Conservation (phyloP, 352 stramenopile genomes). For the Halophytophthora batemanensis region DNA sequence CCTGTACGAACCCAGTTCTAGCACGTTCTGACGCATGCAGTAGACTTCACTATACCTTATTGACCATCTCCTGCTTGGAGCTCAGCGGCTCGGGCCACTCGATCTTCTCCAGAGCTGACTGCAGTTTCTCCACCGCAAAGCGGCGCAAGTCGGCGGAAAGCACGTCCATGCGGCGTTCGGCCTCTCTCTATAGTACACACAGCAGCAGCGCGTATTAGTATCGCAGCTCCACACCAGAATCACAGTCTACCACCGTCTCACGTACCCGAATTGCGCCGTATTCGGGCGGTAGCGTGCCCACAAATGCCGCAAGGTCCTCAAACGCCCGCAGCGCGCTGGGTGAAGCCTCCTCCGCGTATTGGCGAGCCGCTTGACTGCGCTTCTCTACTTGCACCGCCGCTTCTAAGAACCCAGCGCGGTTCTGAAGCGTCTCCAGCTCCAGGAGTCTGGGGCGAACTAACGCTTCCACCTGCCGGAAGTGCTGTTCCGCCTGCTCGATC, state of each 20-base stretch:
- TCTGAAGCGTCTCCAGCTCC: constrained; percentile 34
- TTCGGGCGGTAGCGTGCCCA: constrained; percentile 33
- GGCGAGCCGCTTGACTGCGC: constrained; percentile 41
- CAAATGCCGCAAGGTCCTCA: constrained; percentile 31
- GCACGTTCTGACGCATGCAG: constrained; percentile 5
- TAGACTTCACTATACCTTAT: constrained; percentile 19
- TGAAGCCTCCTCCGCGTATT: constrained; percentile 37
- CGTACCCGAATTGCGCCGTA: constrained; percentile 48
- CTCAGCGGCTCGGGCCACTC: constrained; percentile 43
- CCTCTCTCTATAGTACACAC: constrained; percentile 42
- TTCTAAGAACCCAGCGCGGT: constrained; percentile 41
- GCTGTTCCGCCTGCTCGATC: constrained; percentile 29
- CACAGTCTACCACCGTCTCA: constrained; percentile 4
- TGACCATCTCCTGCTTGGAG: constrained; percentile 26
- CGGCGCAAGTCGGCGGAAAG: constrained; percentile 45
- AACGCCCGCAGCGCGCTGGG: constrained; percentile 45
- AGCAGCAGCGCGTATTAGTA: too few relatives aligned
- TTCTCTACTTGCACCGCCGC: constrained; percentile 50
- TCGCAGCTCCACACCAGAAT: too few relatives aligned
- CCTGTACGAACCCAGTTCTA: too few relatives aligned
- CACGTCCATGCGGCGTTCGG: constrained; percentile 35
- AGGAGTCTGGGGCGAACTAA: constrained; percentile 30
- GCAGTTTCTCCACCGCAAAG: constrained; percentile 55
- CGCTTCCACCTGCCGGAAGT: constrained; percentile 46
- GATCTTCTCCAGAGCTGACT: constrained; percentile 36